Conservation (phyloP, 1,284 basidiomycete genomes). For the Pseudozyma hubeiensis region DNA sequence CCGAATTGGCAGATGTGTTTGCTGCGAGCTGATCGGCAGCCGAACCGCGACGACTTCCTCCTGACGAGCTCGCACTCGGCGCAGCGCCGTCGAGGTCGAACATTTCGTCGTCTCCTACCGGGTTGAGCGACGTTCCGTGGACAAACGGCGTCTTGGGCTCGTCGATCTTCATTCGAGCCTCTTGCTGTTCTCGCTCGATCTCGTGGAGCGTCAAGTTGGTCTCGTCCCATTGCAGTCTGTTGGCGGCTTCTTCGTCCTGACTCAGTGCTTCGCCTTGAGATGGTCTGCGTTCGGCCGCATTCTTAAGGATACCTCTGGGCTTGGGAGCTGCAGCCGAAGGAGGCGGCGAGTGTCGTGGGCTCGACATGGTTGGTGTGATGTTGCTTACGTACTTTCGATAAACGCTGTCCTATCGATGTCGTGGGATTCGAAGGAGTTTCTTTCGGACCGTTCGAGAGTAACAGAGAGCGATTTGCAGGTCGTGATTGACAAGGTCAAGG, state of each 20-base stretch:
- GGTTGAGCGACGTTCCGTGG: constrained; percentile 50
- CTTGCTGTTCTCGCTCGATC: constrained; percentile 61
- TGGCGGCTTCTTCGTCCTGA: constrained; percentile 34
- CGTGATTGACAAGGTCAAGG: too few relatives aligned
- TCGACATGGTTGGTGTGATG: constrained; percentile 24
- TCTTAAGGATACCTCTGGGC: constrained; percentile 67
- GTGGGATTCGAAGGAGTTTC: not conserved
- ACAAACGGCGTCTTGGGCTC: constrained; percentile 69
- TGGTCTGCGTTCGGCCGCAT: constrained; percentile 45
- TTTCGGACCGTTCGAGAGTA: not conserved
- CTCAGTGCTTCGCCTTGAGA: constrained; percentile 28
- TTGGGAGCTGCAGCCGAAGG: constrained; percentile 61
- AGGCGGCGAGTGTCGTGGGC: constrained; percentile 61
- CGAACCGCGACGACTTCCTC: constrained; percentile 30
- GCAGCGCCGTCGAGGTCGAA: constrained; percentile 57
- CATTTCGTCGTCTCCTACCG: constrained; percentile 57
- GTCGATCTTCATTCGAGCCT: constrained; percentile 67
- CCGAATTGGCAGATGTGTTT: constrained; percentile 63
- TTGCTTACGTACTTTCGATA: not conserved
- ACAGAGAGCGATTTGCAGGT: not conserved
- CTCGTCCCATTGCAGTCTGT: constrained; percentile 66
- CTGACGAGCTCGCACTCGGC: constrained; percentile 14
- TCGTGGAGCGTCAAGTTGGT: constrained; percentile 65
- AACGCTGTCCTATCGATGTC: not conserved
- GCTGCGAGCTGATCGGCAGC: constrained; percentile 55